phyloP scores from a whole-genome alignment of 1,284 basidiomycete genomes.

The Golubevia sp. region DNA sequence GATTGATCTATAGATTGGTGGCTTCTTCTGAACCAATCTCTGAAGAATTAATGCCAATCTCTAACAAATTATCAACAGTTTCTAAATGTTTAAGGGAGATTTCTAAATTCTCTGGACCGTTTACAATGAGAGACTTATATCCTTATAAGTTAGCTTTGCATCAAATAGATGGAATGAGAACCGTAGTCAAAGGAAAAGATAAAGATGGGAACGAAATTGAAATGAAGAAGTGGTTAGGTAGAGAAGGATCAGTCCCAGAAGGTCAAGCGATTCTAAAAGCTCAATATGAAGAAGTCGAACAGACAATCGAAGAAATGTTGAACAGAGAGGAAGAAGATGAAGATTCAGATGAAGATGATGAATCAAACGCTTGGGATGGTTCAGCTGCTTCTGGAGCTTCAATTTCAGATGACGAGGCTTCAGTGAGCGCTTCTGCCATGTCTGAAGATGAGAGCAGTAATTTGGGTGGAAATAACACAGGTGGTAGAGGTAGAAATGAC shows the following conservation, averaged over 20 bases:
- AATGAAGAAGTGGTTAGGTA: slow-evolving; percentile 49
- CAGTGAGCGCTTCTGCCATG: neutral
- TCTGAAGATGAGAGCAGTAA: neutral
- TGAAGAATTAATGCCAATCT: slow-evolving; percentile 59
- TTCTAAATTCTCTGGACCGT: slow-evolving; percentile 58
- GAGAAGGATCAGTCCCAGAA: slow-evolving; percentile 53
- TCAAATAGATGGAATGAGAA: slow-evolving; percentile 54
- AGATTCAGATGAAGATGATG: slow-evolving; percentile 44
- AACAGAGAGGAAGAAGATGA: slow-evolving; percentile 49
- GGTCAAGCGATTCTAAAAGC: slow-evolving; percentile 57
- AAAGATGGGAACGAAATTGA: slow-evolving; percentile 41
- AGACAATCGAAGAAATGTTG: slow-evolving; percentile 54
- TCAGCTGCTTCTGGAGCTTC: neutral
- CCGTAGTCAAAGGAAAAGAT: slow-evolving; percentile 48
- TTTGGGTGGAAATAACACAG: no score
- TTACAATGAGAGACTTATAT: slow-evolving; percentile 58
- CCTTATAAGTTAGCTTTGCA: slow-evolving; percentile 58
- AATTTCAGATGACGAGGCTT: neutral
- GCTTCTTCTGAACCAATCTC: slow-evolving; percentile 59
- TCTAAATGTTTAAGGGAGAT: slow-evolving; percentile 59
- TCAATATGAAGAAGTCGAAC: slow-evolving; percentile 61
- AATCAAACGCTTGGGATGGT: slow-evolving; percentile 8
- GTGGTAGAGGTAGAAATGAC: neutral
- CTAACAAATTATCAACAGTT: slow-evolving; percentile 58
- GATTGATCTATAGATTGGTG: slow-evolving; percentile 56